Conservation (phyloP, 2,329 filamentous ascomycete genomes). For the Tolypocladium sp. region DNA sequence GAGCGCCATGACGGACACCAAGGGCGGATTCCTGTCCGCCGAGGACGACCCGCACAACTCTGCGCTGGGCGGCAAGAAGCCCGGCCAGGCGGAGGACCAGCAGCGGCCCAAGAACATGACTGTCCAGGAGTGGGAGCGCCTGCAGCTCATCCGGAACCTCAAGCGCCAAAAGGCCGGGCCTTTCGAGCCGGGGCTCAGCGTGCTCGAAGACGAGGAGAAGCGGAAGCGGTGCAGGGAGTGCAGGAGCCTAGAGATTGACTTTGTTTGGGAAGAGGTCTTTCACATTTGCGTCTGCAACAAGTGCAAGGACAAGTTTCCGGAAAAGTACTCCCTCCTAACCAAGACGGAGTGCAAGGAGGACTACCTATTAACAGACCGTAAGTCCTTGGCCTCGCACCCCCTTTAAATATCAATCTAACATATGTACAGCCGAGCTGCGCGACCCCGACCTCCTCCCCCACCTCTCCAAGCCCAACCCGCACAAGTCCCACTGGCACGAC, state of each 20-base stretch:
- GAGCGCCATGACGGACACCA: constrained; percentile 95
- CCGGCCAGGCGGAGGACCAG: constrained; percentile 23
- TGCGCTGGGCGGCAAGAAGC: constrained; percentile 45
- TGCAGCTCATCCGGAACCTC: constrained; percentile 65
- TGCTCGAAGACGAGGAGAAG: constrained; percentile 51
- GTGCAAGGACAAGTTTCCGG: constrained; percentile 84
- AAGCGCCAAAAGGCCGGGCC: constrained; percentile 68
- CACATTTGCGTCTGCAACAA: constrained; percentile 62
- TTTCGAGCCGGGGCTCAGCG: constrained; percentile 82
- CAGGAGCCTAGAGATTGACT: constrained; percentile 78
- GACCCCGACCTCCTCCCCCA: constrained; percentile 82
- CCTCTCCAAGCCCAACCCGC: constrained; percentile 82
- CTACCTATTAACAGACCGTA: constrained; percentile 86
- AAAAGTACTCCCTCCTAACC: constrained; percentile 90
- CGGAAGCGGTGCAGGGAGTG: constrained; percentile 80
- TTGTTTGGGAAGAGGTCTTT: constrained; percentile 86
- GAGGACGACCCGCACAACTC: constrained; percentile 89
- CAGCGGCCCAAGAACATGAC: constrained; percentile 83
- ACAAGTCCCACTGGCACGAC: constrained; percentile 93
- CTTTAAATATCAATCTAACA: constrained; percentile 1
- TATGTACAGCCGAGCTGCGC: constrained; percentile 64
- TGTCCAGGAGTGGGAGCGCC: constrained; percentile 79
- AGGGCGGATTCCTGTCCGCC: constrained; percentile 84
- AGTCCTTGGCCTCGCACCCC: constrained; percentile 24
- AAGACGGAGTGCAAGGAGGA: constrained; percentile 96